Conservation (phyloP, 805 yeast species). For the Wickerhamiella shivajii region DNA sequence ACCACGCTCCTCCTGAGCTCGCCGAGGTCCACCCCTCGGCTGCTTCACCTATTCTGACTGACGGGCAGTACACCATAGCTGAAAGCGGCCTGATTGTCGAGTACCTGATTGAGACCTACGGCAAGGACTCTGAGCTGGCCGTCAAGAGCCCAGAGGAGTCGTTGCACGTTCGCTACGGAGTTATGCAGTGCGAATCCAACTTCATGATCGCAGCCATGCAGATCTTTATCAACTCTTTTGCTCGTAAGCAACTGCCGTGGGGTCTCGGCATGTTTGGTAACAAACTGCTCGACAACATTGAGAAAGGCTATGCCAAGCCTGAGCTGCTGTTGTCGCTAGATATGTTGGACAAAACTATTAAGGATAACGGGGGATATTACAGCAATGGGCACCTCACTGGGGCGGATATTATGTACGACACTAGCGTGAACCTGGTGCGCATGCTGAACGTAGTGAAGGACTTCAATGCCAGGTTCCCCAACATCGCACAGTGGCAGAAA, state of each 20-base stretch:
- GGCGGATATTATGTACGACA: conserved; percentile 37
- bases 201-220: conserved; percentile 35
- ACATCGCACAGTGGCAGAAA: conserved; percentile 13
- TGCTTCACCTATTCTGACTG: conserved; percentile 45
- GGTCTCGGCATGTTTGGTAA: conserved; percentile 23
- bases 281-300: conserved; percentile 32
- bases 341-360: conserved; percentile 29
- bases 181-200: conserved; percentile 46
- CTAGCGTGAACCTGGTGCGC: conserved; percentile 1
- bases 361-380: conserved; percentile 35
- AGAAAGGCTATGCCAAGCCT: conserved; percentile 33
- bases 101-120: conserved; percentile 37
- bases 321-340: conserved; percentile 31
- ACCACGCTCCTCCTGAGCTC: conserved; percentile 36
- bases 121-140: conserved; percentile 26
- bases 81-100: conserved; percentile 51
- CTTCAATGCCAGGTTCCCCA: conserved; percentile 12
- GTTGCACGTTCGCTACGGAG: conserved; percentile 33
- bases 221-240: conserved; percentile 24
- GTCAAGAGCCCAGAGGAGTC: conserved; percentile 28
- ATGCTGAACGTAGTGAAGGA: neutral
- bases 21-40: conserved; percentile 45
- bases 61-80: conserved; percentile 28
- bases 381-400: conserved; percentile 44
- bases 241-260: conserved; percentile 4